Percentiles rank a stretch among this genome's conserved stretches.
Evolutionary conservation across 208 protist species (phyloP).

Genomic region (Porcisia hertigi): DNA sequence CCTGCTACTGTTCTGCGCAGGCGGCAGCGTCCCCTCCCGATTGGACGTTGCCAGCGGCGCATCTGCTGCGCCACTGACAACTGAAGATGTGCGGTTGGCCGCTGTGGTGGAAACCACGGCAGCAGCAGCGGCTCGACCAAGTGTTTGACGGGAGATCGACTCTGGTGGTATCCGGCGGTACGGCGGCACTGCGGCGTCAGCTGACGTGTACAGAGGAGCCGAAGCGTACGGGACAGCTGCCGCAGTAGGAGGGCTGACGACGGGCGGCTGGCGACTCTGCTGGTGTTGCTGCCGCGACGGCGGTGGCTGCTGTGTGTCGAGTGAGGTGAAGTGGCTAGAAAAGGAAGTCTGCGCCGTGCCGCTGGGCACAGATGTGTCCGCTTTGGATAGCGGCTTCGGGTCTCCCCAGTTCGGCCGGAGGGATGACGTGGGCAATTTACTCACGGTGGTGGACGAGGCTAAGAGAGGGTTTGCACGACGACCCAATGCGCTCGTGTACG

Average conservation of each 20-base stretch:
- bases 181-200: constrained; percentile 35
- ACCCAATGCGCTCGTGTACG: constrained; percentile 49
- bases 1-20: constrained; percentile 5
- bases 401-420: constrained; percentile 10
- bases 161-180: constrained; percentile 34
- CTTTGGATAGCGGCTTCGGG: constrained; percentile 23
- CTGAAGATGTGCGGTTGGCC: background rate
- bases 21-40: constrained; percentile 25
- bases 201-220: constrained; percentile 5
- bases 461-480: constrained; percentile 76
- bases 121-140: constrained; percentile 9
- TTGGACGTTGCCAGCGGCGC: background rate
- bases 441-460: constrained; percentile 31
- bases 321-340: constrained; percentile 12
- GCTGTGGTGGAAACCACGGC: background rate
- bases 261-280: constrained; percentile 27
- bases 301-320: constrained; percentile 6
- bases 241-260: constrained; percentile 29
- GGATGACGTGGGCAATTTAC: constrained; percentile 8
- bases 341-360: constrained; percentile 13
- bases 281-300: constrained; percentile 1
- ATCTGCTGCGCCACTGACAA: background rate
- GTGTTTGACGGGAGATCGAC: constrained; percentile 7
- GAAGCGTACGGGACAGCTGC: constrained; percentile 5
- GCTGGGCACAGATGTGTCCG: constrained; percentile 16